Evolutionary conservation across 345 rosid genomes (phyloP), one percentile per base, ranked within the genome.

Genomic region (Syzygium jambos): DNA sequence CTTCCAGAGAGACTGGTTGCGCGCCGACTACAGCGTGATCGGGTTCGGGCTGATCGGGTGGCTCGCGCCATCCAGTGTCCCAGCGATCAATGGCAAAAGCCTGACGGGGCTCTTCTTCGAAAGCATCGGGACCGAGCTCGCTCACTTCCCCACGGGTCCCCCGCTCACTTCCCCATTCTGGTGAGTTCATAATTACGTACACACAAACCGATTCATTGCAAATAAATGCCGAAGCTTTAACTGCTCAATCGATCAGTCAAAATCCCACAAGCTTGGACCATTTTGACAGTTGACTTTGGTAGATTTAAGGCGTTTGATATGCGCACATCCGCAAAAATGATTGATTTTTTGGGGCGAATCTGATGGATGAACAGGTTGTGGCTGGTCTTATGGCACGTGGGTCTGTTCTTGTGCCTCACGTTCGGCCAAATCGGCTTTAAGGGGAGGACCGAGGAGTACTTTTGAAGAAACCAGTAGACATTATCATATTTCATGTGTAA

Each of bases 391-490:
- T 96, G 99, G 98, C 99, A 98, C 89, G 10, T 96, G 10, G 98
- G 99, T 9, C 86, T 98, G 87, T 98, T 98, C 92, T 1, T 98
- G 65, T 93, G 95, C 91, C 96, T 98, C 29, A 95, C 99, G 12
- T 98, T 95, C 88, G 99, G 99, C 78, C 99, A 96, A 91, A 98
- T 98, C 89, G 99, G 99, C 15, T 98, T 98, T 93, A 96, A 96
- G 90, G 99, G 98, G 73, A 96, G 98, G 95, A 91, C 94, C 30
- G 99, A 95, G 34, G 93, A 92, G 52, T 98, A 96, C 94, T 95
- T 97, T 89, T 88, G 59, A 92, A 73, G 80, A 59, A 0, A 30
- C 34, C 27, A 59, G 27, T n/a, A 2, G 68, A 59, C 0, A 1
- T 27, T 27, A 0, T 19, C 80, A 73, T 1, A 21, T 9, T 34